Evolutionary conservation across 1,139 yeast species (phyloP), one percentile per base, ranked within the genome.

Genomic region (Kurtzmaniella quercitrusa): DNA sequence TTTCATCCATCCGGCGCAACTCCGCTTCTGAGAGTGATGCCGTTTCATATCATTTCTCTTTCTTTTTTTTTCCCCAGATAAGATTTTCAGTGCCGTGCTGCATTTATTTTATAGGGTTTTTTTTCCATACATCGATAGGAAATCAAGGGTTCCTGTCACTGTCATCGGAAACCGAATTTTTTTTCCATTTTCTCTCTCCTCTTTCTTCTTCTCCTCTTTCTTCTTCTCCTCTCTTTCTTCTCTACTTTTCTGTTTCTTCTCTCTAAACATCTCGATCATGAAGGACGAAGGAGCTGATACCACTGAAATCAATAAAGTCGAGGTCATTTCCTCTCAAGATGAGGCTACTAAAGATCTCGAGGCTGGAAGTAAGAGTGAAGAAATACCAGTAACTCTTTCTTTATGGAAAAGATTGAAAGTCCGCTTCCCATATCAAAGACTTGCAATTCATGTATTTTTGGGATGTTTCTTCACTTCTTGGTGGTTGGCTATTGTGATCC

Each of bases 401-500:
- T 34, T n/a, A 12, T 31, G 33, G 36, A 25, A 50, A 43, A 43
- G 51, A 50, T 19, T 60, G 3, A 63, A 62, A 45, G 25, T 50
- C 2, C 55, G 48, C 42, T 51, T 56, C 42, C 67, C 67, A 9
- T 53, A 51, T 42, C 59, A 51, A 36, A 59, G 48, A 40, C 41
- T 64, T 10, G 59, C 59, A 2, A 44, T 63, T 27, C 68, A 68
- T 45, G 44, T 69, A 11, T 55, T 73, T 34, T 46, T 62, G 31
- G 77, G 73, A 1, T 58, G 65, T 37, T 76, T 81, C 51, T 80
- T 81, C 68, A 80, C 86, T 4, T 73, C 82, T 3, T 81, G 86
- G 86, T 81, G 85, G 85, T 57, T 81, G 34, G 74, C 84, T 12
- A 77, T 81, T 43, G 46, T 81, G 25, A 75, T 72, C 45, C 86